Base-by-base conservation (phyloP, 192 early-diverging fungal genomes). In the Physocladia obscura region DNA sequence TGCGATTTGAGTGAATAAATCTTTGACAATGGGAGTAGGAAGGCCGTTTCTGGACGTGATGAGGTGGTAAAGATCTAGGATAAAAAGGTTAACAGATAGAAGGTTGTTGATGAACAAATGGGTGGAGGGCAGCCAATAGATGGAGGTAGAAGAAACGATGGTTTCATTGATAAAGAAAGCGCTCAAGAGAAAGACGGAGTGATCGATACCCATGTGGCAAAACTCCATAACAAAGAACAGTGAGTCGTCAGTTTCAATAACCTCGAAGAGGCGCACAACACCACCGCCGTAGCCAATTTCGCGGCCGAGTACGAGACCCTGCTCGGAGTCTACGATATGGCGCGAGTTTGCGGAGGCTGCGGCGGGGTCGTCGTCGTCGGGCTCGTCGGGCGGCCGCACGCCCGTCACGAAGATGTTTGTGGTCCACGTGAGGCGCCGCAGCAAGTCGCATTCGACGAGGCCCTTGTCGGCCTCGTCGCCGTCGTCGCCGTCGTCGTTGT, bases 1-100 rank as follows among this genome's bases (percentile, higher is more conserved):
- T 27, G 87, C 76, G 44, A 98, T 85, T 73, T 95, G 92, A n/a
- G 82, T 62, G 68, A 94, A 94, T 8, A 92, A 60, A 39, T 55
- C 55, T 49, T 74, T 67, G 31, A 72, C 71, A 62, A 71, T 47
- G 13, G 57, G 49, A 2, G 8, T 49, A 35, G 64, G 62, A 31
- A 57, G 58, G n/a, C 74, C 74, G 8, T 26, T 59, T 49, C 51
- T 24, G 26, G 51, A 32, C 49, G 76, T 77, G 55, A 84, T 80
- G 48, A 51, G 30, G 35, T 84, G 80, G 63, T 73, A 84, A n/a
- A 84, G 65, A 62, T 84, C 83, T 37, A 26, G 17, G 19, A 44
- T 13, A 44, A 54, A 17, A 55, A 55, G 19, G 13, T 11, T 11
- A 27, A 0, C n/a, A 55, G 52, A 15, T 26, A 55, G 11, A 15